Conservation (phyloP, 306 rosid genomes). For the Datisca glomerata region DNA sequence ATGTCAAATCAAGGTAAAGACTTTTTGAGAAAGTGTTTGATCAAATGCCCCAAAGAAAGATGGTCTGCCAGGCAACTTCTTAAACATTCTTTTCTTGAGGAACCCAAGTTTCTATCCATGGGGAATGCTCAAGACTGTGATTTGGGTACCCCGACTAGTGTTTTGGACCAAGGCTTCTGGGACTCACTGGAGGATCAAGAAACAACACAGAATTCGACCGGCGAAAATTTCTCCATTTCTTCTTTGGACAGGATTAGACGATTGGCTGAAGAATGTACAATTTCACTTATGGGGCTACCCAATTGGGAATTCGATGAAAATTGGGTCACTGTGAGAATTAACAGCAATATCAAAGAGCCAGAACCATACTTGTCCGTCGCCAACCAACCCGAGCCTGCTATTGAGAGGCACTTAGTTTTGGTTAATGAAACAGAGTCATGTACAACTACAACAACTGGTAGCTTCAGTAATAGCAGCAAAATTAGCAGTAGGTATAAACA, state of each 20-base stretch:
- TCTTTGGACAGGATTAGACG: constrained; percentile 31
- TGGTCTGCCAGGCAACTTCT: constrained; percentile 63
- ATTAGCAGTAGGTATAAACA: too few species aligned
- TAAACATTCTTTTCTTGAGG: constrained; percentile 42
- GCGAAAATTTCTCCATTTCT: constrained; percentile 9
- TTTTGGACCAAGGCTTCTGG: constrained; percentile 46
- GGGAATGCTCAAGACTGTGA: constrained; percentile 1
- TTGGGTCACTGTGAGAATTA: constrained; percentile 66
- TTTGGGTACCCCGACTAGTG: constrained; percentile 48
- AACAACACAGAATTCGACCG: constrained; percentile 15
- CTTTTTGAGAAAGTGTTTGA: constrained; percentile 59
- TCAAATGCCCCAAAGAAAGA: constrained; percentile 42
- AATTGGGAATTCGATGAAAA: constrained; percentile 36
- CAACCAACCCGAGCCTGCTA: too few species aligned
- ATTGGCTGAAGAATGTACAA: constrained; percentile 16
- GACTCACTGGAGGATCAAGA: constrained; percentile 19
- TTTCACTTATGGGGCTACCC: constrained; percentile 9
- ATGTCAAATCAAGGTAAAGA: constrained; percentile 61
- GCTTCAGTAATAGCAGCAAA: too few species aligned
- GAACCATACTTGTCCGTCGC: too few species aligned
- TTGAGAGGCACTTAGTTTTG: too few species aligned
- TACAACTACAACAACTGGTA: too few species aligned
- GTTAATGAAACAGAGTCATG: too few species aligned
- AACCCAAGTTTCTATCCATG: constrained; percentile 2
- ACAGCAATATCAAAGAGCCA: too few species aligned